These are phyloP conservation scores for Penicillium cosmopolitanum DNA, from an alignment of 495 filamentous ascomycete genomes.

Conservation along the genomic window DNA sequence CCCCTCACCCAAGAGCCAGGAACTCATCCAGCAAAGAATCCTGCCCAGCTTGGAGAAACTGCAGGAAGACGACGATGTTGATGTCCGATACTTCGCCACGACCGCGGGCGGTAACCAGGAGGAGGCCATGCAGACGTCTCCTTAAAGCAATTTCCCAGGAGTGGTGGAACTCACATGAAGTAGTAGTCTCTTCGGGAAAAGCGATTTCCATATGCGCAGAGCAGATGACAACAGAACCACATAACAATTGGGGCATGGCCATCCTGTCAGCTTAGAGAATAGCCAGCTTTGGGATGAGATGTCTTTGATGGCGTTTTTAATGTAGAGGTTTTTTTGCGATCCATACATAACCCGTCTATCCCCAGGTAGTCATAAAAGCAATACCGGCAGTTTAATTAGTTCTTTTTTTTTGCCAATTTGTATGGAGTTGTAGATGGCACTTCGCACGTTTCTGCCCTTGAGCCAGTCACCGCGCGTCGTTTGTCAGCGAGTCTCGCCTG, in stretches of 20 bases:
- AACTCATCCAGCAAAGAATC: conserved; percentile 85
- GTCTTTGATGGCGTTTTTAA: conserved; percentile 46
- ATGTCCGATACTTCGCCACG: conserved; percentile 93
- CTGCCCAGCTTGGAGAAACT: conserved; percentile 92
- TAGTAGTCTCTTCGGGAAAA: conserved; percentile 16
- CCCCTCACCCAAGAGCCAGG: conserved; percentile 72
- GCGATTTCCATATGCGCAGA: conserved; percentile 14
- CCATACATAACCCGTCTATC: conserved; percentile 30
- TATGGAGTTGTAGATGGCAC: not conserved
- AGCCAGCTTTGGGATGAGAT: conserved; percentile 46
- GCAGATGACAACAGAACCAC: conserved; percentile 25
- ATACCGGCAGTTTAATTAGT: conserved; percentile 17
- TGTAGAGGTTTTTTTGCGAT: conserved; percentile 45
- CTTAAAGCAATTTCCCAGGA: conserved; percentile 30
- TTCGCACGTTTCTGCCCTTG: not conserved
- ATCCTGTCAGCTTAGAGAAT: conserved; percentile 45
- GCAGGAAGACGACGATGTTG: conserved; percentile 94
- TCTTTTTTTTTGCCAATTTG: not conserved
- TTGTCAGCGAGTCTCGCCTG: conserved; percentile 26
- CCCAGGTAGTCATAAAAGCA: conserved; percentile 28
- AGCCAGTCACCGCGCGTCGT: conserved; percentile 18
- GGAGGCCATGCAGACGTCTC: conserved; percentile 55
- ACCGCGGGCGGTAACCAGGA: conserved; percentile 59
- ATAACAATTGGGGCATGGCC: conserved; percentile 24
- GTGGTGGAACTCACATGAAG: conserved; percentile 11